phyloP scores from a whole-genome alignment of 2,329 filamentous ascomycete genomes.

The Alternaria sp. region DNA sequence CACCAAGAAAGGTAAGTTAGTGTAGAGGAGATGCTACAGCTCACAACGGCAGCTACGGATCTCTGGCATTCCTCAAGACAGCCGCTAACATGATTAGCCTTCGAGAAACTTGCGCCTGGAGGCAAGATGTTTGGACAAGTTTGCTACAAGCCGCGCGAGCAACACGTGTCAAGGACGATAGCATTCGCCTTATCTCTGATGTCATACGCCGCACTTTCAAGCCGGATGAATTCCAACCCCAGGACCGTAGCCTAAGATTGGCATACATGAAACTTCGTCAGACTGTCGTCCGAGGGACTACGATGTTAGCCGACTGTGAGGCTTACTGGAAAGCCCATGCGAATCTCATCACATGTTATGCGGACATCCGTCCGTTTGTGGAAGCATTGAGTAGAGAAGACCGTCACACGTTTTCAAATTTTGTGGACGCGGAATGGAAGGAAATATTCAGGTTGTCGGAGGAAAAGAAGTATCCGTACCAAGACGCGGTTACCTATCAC shows the following conservation, averaged over 20 bases:
- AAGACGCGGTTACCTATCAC: neutral
- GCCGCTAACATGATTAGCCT: constrained; percentile 2
- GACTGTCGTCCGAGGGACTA: constrained; percentile 6
- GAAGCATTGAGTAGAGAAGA: constrained; percentile 22
- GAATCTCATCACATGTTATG: constrained; percentile 34
- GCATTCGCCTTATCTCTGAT: constrained; percentile 8
- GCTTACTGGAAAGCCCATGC: constrained; percentile 34
- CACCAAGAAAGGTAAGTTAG: constrained; percentile 9
- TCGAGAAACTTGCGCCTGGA: constrained; percentile 26
- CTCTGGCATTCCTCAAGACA: neutral
- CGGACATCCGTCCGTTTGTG: constrained; percentile 38
- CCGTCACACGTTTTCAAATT: constrained; percentile 23
- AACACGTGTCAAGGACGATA: constrained; percentile 14
- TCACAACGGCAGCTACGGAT: neutral
- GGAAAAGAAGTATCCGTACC: neutral
- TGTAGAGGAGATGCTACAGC: neutral
- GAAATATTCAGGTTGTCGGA: neutral
- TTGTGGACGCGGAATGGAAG: neutral
- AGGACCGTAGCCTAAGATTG: constrained; percentile 26
- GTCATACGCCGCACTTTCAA: constrained; percentile 24
- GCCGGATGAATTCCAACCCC: constrained; percentile 8
- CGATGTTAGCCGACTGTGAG: constrained; percentile 28
- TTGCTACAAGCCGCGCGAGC: constrained; percentile 23
- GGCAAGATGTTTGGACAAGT: constrained; percentile 30
- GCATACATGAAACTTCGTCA: constrained; percentile 25